Evolutionary conservation across 495 filamentous ascomycete genomes (phyloP).

Genomic region (Aspergillus campestris): DNA sequence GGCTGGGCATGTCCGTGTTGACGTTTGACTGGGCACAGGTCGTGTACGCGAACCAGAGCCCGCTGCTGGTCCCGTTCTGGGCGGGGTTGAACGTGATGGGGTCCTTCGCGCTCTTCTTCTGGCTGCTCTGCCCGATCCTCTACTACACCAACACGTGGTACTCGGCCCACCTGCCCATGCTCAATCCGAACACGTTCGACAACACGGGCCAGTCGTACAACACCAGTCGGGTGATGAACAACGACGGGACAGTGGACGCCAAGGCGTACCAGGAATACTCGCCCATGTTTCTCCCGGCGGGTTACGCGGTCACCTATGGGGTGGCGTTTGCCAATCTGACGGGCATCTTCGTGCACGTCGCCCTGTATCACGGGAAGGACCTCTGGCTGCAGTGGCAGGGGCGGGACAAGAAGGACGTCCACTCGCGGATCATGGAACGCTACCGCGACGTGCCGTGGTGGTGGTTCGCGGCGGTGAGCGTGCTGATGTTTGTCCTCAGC

Average conservation of each 20-base stretch:
- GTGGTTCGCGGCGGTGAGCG: constrained; percentile 32
- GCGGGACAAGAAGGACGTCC: constrained; percentile 48
- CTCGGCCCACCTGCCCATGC: constrained; percentile 39
- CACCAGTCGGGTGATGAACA: constrained; percentile 33
- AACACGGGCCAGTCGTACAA: constrained; percentile 36
- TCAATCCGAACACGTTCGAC: constrained; percentile 41
- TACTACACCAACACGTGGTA: constrained; percentile 66
- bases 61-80: constrained; percentile 84
- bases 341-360: constrained; percentile 56
- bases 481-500: constrained; percentile 49
- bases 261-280: constrained; percentile 37
- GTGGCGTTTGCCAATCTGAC: constrained; percentile 64
- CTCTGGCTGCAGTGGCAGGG: constrained; percentile 53
- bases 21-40: constrained; percentile 95
- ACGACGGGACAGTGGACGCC: constrained; percentile 30
- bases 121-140: constrained; percentile 71
- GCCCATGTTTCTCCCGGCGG: constrained; percentile 39
- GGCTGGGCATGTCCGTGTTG: constrained; percentile 71
- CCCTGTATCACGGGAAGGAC: constrained; percentile 54
- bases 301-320: constrained; percentile 51
- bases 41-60: constrained; percentile 76
- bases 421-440: constrained; percentile 30
- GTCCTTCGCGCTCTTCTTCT: constrained; percentile 80
- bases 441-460: constrained; percentile 36
- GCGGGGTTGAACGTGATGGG: constrained; percentile 82